Percentiles rank a stretch among this genome's conserved stretches.
phyloP scores from a whole-genome alignment of 768 basidiomycete species.

The Rhizopogon vesiculosus region DNA sequence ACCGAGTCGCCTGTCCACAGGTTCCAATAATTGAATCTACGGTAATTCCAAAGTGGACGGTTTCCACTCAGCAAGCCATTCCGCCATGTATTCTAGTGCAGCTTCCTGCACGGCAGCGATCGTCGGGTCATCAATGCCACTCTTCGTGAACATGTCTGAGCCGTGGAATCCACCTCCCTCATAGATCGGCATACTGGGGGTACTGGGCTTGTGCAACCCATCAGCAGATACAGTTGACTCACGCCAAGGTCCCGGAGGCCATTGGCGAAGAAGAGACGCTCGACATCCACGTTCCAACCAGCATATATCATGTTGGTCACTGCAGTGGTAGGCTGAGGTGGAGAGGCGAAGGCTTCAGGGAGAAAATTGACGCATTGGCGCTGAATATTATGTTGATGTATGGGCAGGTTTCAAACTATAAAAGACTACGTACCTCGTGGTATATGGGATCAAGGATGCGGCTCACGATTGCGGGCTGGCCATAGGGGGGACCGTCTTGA shows the following conservation, averaged over 20 bases:
- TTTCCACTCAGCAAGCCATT: slow-evolving; percentile 48
- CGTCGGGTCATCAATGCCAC: slow-evolving; percentile 43
- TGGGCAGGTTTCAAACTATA: neutral
- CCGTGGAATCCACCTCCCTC: slow-evolving; percentile 63
- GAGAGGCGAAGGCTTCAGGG: slow-evolving; percentile 48
- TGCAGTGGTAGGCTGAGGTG: slow-evolving; percentile 38
- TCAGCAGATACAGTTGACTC: slow-evolving; percentile 64
- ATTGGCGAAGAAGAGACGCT: slow-evolving; percentile 66
- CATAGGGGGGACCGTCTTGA: slow-evolving; percentile 33
- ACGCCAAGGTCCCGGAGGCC: slow-evolving; percentile 68
- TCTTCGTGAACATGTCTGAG: slow-evolving; percentile 48
- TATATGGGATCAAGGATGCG: slow-evolving; percentile 26
- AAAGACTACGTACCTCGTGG: slow-evolving; percentile 14
- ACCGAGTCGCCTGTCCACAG: too few relatives aligned
- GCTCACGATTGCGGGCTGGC: slow-evolving; percentile 30
- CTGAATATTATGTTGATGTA: slow-evolving; percentile 23
- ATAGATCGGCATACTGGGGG: slow-evolving; percentile 52
- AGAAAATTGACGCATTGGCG: slow-evolving; percentile 69
- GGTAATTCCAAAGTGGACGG: neutral
- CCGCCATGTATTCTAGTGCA: slow-evolving; percentile 47
- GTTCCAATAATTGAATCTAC: neutral
- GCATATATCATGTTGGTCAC: slow-evolving; percentile 47
- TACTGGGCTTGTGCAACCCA: slow-evolving; percentile 39
- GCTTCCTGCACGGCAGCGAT: slow-evolving; percentile 49
- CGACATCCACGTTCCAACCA: slow-evolving; percentile 58